phyloP scores from a whole-genome alignment of 805 yeast species.

The Blastobotrys mokoenaii region DNA sequence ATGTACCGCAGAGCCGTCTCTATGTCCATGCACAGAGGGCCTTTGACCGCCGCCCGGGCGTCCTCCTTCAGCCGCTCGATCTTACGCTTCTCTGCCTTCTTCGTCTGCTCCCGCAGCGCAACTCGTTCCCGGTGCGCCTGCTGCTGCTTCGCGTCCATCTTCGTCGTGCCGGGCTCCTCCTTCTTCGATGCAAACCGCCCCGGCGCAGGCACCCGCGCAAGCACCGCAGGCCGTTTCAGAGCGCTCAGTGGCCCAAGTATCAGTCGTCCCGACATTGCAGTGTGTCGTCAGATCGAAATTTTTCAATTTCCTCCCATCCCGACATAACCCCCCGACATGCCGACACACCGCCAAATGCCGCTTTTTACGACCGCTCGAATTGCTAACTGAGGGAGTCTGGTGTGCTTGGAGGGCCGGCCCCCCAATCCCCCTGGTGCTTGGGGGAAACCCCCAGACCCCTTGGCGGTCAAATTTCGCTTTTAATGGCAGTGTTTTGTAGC shows the following conservation, averaged over 20 bases:
- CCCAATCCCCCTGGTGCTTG: no score
- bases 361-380: no score
- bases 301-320: neutral
- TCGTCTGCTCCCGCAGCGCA: constrained; percentile 23
- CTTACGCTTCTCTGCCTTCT: constrained; percentile 20
- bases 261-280: neutral
- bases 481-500: no score
- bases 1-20: constrained; percentile 67
- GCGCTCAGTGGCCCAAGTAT: neutral
- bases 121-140: constrained; percentile 28
- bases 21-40: constrained; percentile 63
- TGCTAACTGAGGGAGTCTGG: no score
- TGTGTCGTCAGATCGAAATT: neutral
- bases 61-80: constrained; percentile 23
- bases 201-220: neutral
- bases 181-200: constrained; percentile 3
- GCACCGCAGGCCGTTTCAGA: neutral
- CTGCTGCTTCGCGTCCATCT: constrained; percentile 26
- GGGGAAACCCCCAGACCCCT: no score
- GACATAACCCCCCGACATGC: no score
- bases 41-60: constrained; percentile 37
- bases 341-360: no score
- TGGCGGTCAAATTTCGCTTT: no score
- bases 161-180: constrained; percentile 7
- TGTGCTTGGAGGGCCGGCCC: no score